These are phyloP conservation scores for Fraxinus angustifolia DNA, from an alignment of 305 asterid species.

Conservation along the genomic window DNA sequence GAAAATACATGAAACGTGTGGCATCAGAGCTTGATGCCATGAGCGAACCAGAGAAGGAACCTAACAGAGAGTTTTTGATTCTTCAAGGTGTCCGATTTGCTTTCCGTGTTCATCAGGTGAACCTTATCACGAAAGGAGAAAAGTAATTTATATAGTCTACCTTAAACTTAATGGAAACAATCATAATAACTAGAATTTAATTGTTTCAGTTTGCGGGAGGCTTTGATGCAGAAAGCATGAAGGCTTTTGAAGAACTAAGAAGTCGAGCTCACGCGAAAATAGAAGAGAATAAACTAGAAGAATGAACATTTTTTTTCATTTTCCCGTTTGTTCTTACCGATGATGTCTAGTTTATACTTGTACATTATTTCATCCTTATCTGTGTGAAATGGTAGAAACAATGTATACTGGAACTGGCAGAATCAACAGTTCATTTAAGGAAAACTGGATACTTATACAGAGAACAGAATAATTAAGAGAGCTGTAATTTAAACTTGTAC, in stretches of 20 bases:
- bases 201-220: constrained; percentile 98
- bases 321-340: neutral
- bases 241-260: constrained; percentile 96
- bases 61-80: constrained; percentile 85
- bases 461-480: constrained; percentile 14
- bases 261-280: constrained; percentile 56
- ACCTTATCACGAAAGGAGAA: neutral
- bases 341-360: constrained; percentile 26
- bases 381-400: constrained; percentile 25
- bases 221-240: constrained; percentile 98
- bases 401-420: constrained; percentile 34
- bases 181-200: too few relatives aligned
- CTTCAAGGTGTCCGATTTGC: constrained; percentile 98
- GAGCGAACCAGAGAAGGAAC: constrained; percentile 83
- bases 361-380: constrained; percentile 39
- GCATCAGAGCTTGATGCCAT: constrained; percentile 80
- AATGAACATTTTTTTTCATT: constrained; percentile 23
- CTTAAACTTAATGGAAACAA: neutral
- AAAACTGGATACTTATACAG: constrained; percentile 6
- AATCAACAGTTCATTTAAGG: constrained; percentile 15
- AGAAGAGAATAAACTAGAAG: constrained; percentile 44
- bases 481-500: neutral
- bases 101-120: constrained; percentile 96
- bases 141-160: neutral
- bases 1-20: constrained; percentile 95